phyloP scores from a whole-genome alignment of 176 grass and related monocot genomes.

The Chrysopogon serrulatus region DNA sequence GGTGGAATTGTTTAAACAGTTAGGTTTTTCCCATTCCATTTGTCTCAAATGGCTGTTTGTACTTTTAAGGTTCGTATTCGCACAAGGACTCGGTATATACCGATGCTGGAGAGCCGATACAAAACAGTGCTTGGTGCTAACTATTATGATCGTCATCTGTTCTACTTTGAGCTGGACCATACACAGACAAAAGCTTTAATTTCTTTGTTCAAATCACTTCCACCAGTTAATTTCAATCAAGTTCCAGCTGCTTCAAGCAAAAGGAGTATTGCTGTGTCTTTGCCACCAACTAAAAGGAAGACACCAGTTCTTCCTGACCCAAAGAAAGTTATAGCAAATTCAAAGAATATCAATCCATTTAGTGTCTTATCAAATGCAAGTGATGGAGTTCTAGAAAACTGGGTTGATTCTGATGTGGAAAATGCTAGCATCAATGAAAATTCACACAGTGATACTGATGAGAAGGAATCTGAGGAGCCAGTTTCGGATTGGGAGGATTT shows the following conservation, averaged over 20 bases:
- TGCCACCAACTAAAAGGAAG: conserved; percentile 32
- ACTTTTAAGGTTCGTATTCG: conserved; percentile 59
- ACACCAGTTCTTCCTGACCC: neutral
- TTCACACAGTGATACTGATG: conserved; percentile 25
- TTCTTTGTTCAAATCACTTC: conserved; percentile 54
- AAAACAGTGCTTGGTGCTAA: conserved; percentile 74
- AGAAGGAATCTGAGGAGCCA: conserved; percentile 27
- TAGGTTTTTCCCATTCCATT: neutral
- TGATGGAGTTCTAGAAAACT: conserved; percentile 16
- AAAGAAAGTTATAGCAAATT: conserved; percentile 4
- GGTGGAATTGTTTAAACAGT: neutral
- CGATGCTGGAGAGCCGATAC: conserved; percentile 59
- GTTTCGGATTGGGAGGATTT: conserved; percentile 56
- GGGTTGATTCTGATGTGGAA: conserved; percentile 32
- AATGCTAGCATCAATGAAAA: conserved; percentile 3
- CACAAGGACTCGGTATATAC: conserved; percentile 46
- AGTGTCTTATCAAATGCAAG: conserved; percentile 30
- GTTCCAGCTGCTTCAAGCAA: conserved; percentile 19
- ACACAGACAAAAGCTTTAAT: conserved; percentile 66
- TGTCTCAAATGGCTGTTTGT: conserved; percentile 1
- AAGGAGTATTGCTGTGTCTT: conserved; percentile 7
- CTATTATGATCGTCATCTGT: conserved; percentile 53
- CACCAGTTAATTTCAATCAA: conserved; percentile 33
- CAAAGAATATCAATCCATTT: conserved; percentile 37
- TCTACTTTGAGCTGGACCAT: conserved; percentile 93